phyloP scores from a whole-genome alignment of 1,139 yeast genomes.

The Kurtzmaniella quercitrusa region DNA sequence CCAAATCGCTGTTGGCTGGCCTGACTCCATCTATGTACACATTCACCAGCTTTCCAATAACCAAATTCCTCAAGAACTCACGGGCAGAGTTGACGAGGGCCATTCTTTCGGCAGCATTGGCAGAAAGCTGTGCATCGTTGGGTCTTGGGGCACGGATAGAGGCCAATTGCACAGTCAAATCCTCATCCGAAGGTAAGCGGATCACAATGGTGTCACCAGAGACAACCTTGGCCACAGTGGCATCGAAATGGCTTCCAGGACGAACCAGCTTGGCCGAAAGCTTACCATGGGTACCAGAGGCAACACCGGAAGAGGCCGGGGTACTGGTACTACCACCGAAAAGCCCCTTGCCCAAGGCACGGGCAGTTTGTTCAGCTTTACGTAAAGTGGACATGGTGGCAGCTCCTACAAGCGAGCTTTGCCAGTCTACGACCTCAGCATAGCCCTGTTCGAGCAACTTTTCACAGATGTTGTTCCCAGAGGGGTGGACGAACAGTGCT shows the following conservation, averaged over 20 bases:
- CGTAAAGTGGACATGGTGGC: constrained; percentile 58
- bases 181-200: constrained; percentile 44
- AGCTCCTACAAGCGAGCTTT: constrained; percentile 67
- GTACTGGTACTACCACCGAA: constrained; percentile 38
- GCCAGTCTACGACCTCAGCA: constrained; percentile 81
- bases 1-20: constrained; percentile 52
- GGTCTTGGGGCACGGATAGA: constrained; percentile 72
- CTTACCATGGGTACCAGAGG: constrained; percentile 4
- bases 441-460: constrained; percentile 64
- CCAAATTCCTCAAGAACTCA: constrained; percentile 65
- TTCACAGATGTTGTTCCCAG: constrained; percentile 64
- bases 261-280: constrained; percentile 22
- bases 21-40: constrained; percentile 63
- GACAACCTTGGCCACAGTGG: constrained; percentile 54
- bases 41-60: constrained; percentile 65
- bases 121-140: constrained; percentile 51
- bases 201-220: constrained; percentile 67
- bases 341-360: constrained; percentile 54
- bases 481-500: constrained; percentile 63
- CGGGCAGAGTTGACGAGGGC: constrained; percentile 61
- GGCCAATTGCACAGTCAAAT: constrained; percentile 64
- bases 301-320: background rate
- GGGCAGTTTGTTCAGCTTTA: constrained; percentile 66
- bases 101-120: constrained; percentile 29
- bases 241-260: constrained; percentile 50